A percentile compares a stretch with the other conserved stretches of the same genome.
phyloP scores from a whole-genome alignment of 441 rosid species.

The Erodium chrysanthum region DNA sequence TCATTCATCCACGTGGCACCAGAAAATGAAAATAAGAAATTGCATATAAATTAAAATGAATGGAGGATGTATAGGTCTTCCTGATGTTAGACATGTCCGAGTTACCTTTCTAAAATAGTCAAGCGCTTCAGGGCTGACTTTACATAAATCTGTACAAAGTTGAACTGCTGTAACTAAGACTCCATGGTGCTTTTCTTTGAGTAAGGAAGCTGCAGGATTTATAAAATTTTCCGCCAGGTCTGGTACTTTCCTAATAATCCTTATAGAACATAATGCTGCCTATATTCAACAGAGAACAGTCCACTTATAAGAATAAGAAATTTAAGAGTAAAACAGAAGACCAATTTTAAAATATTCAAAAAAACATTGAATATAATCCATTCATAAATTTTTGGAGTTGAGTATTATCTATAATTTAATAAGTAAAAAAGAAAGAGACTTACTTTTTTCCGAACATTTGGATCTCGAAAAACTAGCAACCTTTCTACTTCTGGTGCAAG shows the following conservation, averaged over 20 bases:
- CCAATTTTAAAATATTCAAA: not conserved
- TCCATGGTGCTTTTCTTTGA: constrained; percentile 98
- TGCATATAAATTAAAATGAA: not conserved
- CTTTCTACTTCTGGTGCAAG: constrained; percentile 98
- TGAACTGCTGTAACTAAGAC: constrained; percentile 90
- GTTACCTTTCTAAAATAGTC: constrained; percentile 82
- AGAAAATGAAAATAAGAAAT: constrained; percentile 1
- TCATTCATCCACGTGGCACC: not conserved
- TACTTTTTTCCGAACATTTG: constrained; percentile 93
- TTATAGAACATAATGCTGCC: constrained; percentile 93
- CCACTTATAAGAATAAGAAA: constrained; percentile 17
- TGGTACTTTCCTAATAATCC: constrained; percentile 92
- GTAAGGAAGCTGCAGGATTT: constrained; percentile 72
- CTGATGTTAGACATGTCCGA: constrained; percentile 3
- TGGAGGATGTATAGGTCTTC: not conserved
- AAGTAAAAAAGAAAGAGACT: constrained; percentile 21
- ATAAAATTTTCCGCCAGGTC: constrained; percentile 96
- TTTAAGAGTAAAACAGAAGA: not conserved
- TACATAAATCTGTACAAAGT: constrained; percentile 85
- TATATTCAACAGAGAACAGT: constrained; percentile 27
- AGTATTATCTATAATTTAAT: not conserved
- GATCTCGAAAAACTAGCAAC: constrained; percentile 93
- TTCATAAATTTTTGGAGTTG: not conserved
- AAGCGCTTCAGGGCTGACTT: constrained; percentile 73
- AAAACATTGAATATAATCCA: not conserved